Evolutionary conservation across 352 stramenopile genomes (phyloP).

Genomic region (Phytophthora pluvialis): DNA sequence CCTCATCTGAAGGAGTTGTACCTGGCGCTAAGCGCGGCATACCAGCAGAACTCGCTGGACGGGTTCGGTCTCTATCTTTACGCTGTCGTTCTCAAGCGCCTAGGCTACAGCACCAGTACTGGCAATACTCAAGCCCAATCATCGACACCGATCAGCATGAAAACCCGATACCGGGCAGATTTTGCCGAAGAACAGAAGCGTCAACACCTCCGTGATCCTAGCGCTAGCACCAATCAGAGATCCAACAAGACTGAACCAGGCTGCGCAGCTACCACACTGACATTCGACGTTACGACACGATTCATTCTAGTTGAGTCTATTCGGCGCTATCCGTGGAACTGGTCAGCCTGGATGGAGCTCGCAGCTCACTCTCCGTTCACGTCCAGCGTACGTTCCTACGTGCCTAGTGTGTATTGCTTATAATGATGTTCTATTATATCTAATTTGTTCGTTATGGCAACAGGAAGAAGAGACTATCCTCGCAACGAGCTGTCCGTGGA

Average conservation of each 20-base stretch:
- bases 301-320: conserved; percentile 79
- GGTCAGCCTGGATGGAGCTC: conserved; percentile 98
- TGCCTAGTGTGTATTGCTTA: neutral
- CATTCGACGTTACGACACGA: conserved; percentile 63
- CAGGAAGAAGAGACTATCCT: conserved; percentile 70
- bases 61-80: conserved; percentile 85
- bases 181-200: conserved; percentile 50
- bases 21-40: conserved; percentile 50
- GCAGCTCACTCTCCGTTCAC: conserved; percentile 73
- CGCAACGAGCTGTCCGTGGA: conserved; percentile 64
- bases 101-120: conserved; percentile 69
- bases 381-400: conserved; percentile 33
- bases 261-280: conserved; percentile 29
- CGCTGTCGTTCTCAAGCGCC: conserved; percentile 69
- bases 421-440: neutral
- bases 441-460: conserved; percentile 18
- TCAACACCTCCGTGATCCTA: conserved; percentile 31
- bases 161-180: conserved; percentile 35
- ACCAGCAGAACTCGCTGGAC: conserved; percentile 65
- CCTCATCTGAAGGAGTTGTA: conserved; percentile 81
- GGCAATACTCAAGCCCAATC: conserved; percentile 47
- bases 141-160: conserved; percentile 48
- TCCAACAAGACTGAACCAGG: conserved; percentile 27
- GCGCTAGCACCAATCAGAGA: conserved; percentile 5
- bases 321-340: conserved; percentile 90